Percentiles rank a stretch among this genome's conserved stretches.
Conservation (phyloP, 2,329 filamentous ascomycete genomes). For the Escovopsis sp. region DNA sequence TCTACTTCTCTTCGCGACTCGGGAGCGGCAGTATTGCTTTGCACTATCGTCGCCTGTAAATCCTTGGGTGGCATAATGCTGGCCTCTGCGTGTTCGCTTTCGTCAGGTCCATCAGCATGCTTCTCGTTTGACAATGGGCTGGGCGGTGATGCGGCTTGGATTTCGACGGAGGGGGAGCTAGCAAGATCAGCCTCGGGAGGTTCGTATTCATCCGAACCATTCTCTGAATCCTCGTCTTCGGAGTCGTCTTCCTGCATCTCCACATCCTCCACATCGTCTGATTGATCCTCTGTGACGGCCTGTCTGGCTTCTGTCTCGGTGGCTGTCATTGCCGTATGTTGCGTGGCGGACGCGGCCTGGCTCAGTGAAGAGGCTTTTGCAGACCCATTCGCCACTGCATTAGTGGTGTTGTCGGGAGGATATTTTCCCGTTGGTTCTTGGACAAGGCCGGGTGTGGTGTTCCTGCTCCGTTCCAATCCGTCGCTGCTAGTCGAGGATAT, state of each 20-base stretch:
- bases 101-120: slow-evolving; percentile 12
- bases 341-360: background rate
- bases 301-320: background rate
- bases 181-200: slow-evolving; percentile 28
- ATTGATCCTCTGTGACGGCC: background rate
- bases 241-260: slow-evolving; percentile 10
- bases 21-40: slow-evolving; percentile 9
- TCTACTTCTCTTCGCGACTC: slow-evolving; percentile 29
- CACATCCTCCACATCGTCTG: slow-evolving; percentile 4
- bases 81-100: slow-evolving; percentile 13
- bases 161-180: background rate
- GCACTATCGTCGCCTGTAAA: slow-evolving; percentile 18
- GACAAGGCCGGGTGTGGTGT: background rate
- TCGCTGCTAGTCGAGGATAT: slow-evolving; percentile 1
- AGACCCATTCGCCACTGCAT: too few relatives aligned
- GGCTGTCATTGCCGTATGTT: background rate
- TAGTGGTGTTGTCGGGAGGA: too few relatives aligned
- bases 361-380: too few relatives aligned
- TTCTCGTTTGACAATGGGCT: slow-evolving; percentile 8
- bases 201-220: slow-evolving; percentile 38
- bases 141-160: slow-evolving; percentile 2
- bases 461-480: background rate
- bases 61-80: slow-evolving; percentile 10
- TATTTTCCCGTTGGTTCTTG: background rate
- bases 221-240: slow-evolving; percentile 25